These are phyloP conservation scores for Thermothelomyces thermophilus DNA, from an alignment of 2,329 filamentous ascomycete genomes.

Conservation along the genomic window DNA sequence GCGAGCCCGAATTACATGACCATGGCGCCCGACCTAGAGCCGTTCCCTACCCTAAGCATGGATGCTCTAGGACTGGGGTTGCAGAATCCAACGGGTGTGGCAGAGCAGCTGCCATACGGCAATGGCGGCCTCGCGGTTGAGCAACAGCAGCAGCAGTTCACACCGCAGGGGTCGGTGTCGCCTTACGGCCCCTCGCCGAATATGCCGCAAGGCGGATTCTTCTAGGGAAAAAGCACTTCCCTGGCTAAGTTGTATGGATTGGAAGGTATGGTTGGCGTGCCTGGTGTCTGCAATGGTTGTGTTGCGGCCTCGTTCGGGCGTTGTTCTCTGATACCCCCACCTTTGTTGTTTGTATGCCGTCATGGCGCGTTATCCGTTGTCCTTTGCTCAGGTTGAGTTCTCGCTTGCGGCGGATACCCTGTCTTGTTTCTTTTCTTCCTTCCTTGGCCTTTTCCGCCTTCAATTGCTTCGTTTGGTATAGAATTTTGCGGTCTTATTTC, in stretches of 20 bases:
- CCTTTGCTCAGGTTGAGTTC: not conserved
- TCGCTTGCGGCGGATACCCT: not conserved
- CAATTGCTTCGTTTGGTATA: too few relatives aligned
- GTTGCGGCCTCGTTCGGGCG: too few relatives aligned
- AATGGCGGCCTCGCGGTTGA: slow-evolving; percentile 16
- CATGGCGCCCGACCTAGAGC: slow-evolving; percentile 30
- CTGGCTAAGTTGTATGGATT: slow-evolving; percentile 8
- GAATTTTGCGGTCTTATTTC: too few relatives aligned
- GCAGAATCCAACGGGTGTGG: slow-evolving; percentile 25
- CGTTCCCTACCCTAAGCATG: slow-evolving; percentile 31
- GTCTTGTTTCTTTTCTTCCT: not conserved
- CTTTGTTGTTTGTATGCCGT: not conserved
- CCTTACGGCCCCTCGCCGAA: slow-evolving; percentile 39
- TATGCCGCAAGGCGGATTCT: slow-evolving; percentile 33
- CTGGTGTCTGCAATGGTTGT: too few relatives aligned
- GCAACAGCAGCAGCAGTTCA: slow-evolving; percentile 29
- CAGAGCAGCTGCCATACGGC: slow-evolving; percentile 13
- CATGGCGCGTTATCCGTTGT: not conserved
- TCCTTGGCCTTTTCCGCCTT: too few relatives aligned
- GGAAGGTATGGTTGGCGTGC: not conserved
- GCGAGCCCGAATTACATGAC: slow-evolving; percentile 26
- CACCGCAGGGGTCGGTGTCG: slow-evolving; percentile 37
- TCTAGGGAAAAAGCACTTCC: slow-evolving; percentile 19
- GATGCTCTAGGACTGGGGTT: slow-evolving; percentile 37
- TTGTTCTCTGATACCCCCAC: not conserved